Evolutionary conservation across 495 filamentous ascomycete species (phyloP), one percentile per base, ranked within the genome.

Genomic region (Acidomyces sp.): DNA sequence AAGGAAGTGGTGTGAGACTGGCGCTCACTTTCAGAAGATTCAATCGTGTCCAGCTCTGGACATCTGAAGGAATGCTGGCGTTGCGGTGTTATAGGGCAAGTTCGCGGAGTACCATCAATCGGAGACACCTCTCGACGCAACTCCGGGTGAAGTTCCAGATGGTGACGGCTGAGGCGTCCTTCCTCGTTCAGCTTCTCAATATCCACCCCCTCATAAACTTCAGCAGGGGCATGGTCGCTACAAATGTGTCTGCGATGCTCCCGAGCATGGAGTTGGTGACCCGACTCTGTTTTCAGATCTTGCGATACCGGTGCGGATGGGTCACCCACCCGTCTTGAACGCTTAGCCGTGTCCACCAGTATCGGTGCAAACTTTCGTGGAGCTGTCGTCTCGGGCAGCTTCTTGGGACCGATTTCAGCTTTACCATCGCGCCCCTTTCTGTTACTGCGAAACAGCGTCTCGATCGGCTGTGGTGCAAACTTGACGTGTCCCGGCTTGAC

Each of bases 391-490:
- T 34, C 25, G 3, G 13, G 28, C 2, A 24, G 29, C 4, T 2
- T 26, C 3, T 20, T 18, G 13, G 42, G 34, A 11, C 5, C 25
- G n/a, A 37, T 15, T 11, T 34, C 43, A 13, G 43, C 35, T 9
- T 28, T 35, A 12, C 27, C 33, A 15, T 9, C 35, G 21, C 20
- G 34, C 23, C 36, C 6, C 24, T 10, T 61, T 66, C 45, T 65
- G 48, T 69, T 70, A 10, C 67, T 68, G 38, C 75, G 65, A 13
- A 72, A 67, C 6, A 71, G 67, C n/a, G 74, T 82, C 55, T 82
- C 78, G 33, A 81, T 70, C 4, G 78, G 68, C 49, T 85, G 70
- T 1, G 77, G 75, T 5, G 70, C 62, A 47, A 82, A 78, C 34
- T 64, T 66, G 24, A 34, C 10, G 15, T 39, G 37, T 13, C 24